Evolutionary conservation across 2,329 filamentous ascomycete genomes (phyloP).

Genomic region (Nemania sp.): DNA sequence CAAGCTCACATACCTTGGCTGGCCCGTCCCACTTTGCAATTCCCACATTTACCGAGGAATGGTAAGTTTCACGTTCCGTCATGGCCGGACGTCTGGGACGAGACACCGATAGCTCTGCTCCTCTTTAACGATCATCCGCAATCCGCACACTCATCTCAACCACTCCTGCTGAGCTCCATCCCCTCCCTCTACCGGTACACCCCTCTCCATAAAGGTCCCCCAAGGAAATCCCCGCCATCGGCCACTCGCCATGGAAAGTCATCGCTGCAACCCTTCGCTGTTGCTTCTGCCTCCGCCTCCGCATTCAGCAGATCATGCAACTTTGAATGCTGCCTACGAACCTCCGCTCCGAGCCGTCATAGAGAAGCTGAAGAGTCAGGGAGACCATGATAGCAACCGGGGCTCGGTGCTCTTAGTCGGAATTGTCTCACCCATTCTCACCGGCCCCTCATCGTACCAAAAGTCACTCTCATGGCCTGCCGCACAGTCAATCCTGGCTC

Average conservation of each 20-base stretch:
- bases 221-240: too few species aligned
- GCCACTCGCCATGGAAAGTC: constrained; percentile 21
- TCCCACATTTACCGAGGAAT: constrained; percentile 22
- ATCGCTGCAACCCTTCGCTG: constrained; percentile 49
- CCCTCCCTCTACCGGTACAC: too few species aligned
- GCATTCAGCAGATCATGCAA: constrained; percentile 53
- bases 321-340: constrained; percentile 64
- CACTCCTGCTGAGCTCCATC: too few species aligned
- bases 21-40: constrained; percentile 18
- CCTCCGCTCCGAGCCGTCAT: constrained; percentile 61
- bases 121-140: background rate
- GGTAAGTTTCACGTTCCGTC: background rate
- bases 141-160: too few species aligned
- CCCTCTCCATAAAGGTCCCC: too few species aligned
- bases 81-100: background rate
- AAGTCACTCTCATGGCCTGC: constrained; percentile 65
- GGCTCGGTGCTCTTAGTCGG: constrained; percentile 56
- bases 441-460: constrained; percentile 53
- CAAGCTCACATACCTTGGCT: constrained; percentile 10
- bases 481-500: constrained; percentile 75
- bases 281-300: constrained; percentile 69
- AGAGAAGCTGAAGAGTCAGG: constrained; percentile 49
- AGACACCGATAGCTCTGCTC: background rate
- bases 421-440: constrained; percentile 65
- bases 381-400: constrained; percentile 32